phyloP scores from a whole-genome alignment of 2,329 filamentous ascomycete species.

The Paecilomyces formosus region DNA sequence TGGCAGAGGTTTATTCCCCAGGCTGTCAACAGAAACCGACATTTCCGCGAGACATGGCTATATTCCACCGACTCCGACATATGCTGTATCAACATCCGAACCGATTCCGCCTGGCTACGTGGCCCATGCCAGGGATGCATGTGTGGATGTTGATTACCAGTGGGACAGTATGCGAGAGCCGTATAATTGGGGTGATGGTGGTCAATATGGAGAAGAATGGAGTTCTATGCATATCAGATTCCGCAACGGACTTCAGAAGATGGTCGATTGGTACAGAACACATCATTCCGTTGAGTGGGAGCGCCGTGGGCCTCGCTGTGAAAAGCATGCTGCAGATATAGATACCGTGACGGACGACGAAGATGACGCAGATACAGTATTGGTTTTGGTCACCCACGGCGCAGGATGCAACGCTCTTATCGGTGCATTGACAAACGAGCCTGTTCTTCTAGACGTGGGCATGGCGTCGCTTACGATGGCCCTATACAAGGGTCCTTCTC shows the following conservation, averaged over 20 bases:
- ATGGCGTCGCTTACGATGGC: slow-evolving; percentile 91
- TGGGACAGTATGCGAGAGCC: slow-evolving; percentile 87
- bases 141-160: slow-evolving; percentile 79
- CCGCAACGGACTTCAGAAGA: slow-evolving; percentile 65
- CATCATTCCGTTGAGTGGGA: slow-evolving; percentile 25
- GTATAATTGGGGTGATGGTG: slow-evolving; percentile 79
- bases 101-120: slow-evolving; percentile 84
- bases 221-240: slow-evolving; percentile 90
- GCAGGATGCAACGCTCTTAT: slow-evolving; percentile 95
- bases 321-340: slow-evolving; percentile 14
- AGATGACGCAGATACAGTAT: slow-evolving; percentile 62
- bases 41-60: slow-evolving; percentile 46
- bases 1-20: slow-evolving; percentile 17
- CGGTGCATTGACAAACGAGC: slow-evolving; percentile 82
- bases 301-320: slow-evolving; percentile 40
- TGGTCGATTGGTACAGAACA: slow-evolving; percentile 75
- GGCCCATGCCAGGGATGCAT: slow-evolving; percentile 80
- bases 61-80: slow-evolving; percentile 68
- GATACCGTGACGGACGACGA: slow-evolving; percentile 28
- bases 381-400: slow-evolving; percentile 87
- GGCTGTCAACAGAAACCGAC: slow-evolving; percentile 24
- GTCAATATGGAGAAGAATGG: slow-evolving; percentile 89
- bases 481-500: slow-evolving; percentile 45
- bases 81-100: slow-evolving; percentile 71
- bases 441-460: slow-evolving; percentile 81